A percentile compares a stretch with the other conserved stretches of the same genome.
Evolutionary conservation across 306 rosid genomes (phyloP).

Genomic region (Comarum palustre): DNA sequence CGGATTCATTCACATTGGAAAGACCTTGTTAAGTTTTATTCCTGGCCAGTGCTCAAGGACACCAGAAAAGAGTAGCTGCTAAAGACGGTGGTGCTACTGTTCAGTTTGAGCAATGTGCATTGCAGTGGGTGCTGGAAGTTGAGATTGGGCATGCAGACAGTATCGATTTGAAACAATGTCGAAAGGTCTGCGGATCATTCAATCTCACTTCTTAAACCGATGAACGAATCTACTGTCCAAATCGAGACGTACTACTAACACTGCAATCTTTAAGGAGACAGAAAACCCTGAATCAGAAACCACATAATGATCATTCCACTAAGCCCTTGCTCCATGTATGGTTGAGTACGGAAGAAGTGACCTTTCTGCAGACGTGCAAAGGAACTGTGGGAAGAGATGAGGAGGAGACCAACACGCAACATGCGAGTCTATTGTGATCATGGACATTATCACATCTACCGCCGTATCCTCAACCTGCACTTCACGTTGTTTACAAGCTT

Average conservation of each 20-base stretch:
- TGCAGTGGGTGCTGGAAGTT: not conserved
- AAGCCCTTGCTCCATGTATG: not conserved
- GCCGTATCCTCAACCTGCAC: constrained; percentile 37
- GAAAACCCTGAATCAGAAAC: not conserved
- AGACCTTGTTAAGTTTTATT: not conserved
- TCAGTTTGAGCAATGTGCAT: not conserved
- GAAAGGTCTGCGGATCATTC: not conserved
- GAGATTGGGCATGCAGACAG: not conserved
- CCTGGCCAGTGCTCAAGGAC: constrained; percentile 3
- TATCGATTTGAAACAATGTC: not conserved
- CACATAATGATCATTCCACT: not conserved
- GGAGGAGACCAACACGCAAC: constrained; percentile 23
- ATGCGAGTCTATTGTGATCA: constrained; percentile 32
- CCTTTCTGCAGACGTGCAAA: constrained; percentile 9
- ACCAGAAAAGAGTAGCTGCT: not conserved
- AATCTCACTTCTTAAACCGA: not conserved
- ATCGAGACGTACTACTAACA: not conserved
- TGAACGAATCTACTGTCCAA: not conserved
- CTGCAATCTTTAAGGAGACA: not conserved
- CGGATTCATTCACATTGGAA: not conserved
- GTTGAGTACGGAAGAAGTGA: constrained; percentile 7
- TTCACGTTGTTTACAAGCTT: constrained; percentile 23
- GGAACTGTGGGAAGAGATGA: not conserved
- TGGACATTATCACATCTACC: constrained; percentile 36
- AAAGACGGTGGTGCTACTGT: constrained; percentile 2